Conservation (phyloP, 345 rosid genomes). For the Populus davidiana region DNA sequence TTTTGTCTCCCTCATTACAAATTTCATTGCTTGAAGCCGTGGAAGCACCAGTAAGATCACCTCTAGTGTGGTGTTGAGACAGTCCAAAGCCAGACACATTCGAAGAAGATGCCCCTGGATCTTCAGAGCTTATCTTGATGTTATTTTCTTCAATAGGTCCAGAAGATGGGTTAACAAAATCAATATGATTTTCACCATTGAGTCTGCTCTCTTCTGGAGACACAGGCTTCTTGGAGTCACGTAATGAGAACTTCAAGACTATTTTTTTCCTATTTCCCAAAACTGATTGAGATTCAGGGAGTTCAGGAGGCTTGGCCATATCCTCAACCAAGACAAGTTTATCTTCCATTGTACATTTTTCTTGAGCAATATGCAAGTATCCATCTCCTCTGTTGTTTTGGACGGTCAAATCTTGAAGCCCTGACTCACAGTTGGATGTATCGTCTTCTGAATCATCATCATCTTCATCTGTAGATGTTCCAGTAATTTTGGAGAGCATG, state of each 20-base stretch:
- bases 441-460: constrained; percentile 14
- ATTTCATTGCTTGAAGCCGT: constrained; percentile 11
- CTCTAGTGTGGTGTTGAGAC: constrained; percentile 25
- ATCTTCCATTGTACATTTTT: constrained; percentile 6
- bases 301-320: not conserved
- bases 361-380: constrained; percentile 3
- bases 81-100: not conserved
- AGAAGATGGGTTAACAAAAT: not conserved
- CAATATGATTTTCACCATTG: not conserved
- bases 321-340: not conserved
- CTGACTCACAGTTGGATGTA: constrained; percentile 18
- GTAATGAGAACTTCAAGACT: constrained; percentile 37
- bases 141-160: constrained; percentile 1
- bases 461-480: constrained; percentile 25
- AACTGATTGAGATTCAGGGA: constrained; percentile 21
- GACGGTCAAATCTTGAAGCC: constrained; percentile 7
- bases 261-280: constrained; percentile 16
- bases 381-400: constrained; percentile 2
- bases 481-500: constrained; percentile 10
- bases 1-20: constrained; percentile 4
- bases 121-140: constrained; percentile 1
- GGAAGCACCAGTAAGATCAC: constrained; percentile 23
- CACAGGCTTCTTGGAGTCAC: constrained; percentile 51
- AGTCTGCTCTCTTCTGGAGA: constrained; percentile 36
- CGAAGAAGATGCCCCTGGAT: constrained; percentile 13